Evolutionary conservation across 352 stramenopile species (phyloP).

Genomic region (Globisporangium acanthophoron): DNA sequence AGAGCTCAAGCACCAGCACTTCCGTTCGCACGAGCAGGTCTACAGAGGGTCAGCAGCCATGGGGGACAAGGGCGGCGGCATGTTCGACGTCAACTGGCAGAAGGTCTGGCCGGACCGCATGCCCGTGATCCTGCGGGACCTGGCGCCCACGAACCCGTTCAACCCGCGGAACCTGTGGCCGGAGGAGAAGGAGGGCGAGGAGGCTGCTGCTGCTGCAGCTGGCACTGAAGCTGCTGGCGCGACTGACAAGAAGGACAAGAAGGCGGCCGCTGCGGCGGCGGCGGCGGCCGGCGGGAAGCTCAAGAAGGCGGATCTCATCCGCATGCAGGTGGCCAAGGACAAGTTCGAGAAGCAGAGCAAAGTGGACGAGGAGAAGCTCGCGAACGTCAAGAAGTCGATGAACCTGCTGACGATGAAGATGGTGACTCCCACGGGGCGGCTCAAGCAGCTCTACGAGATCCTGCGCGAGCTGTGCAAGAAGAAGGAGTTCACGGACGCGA

Average conservation of each 20-base stretch:
- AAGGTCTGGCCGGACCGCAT: constrained; percentile 87
- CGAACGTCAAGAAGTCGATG: constrained; percentile 81
- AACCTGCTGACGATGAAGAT: constrained; percentile 85
- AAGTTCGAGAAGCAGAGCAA: constrained; percentile 85
- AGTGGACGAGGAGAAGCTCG: constrained; percentile 84
- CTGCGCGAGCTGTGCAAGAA: constrained; percentile 77
- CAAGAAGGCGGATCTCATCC: constrained; percentile 86
- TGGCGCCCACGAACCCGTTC: constrained; percentile 82
- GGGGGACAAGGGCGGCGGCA: constrained; percentile 41
- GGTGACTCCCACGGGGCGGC: constrained; percentile 66
- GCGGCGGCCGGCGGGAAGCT: constrained; percentile 34
- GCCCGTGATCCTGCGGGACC: constrained; percentile 80
- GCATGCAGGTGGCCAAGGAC: constrained; percentile 83
- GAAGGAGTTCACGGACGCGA: constrained; percentile 80
- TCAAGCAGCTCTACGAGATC: constrained; percentile 87
- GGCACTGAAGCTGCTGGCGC: not conserved
- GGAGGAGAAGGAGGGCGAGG: constrained; percentile 50
- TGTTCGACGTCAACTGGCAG: constrained; percentile 87
- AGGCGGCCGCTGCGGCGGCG: constrained; percentile 3
- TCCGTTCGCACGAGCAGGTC: not conserved
- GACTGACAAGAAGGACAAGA: constrained; percentile 33
- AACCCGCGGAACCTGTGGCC: constrained; percentile 85
- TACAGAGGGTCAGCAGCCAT: not conserved
- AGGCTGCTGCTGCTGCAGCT: not conserved
- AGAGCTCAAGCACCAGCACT: not conserved